Evolutionary conservation across 352 stramenopile genomes (phyloP).

Genomic region (Plasmopara viticola): DNA sequence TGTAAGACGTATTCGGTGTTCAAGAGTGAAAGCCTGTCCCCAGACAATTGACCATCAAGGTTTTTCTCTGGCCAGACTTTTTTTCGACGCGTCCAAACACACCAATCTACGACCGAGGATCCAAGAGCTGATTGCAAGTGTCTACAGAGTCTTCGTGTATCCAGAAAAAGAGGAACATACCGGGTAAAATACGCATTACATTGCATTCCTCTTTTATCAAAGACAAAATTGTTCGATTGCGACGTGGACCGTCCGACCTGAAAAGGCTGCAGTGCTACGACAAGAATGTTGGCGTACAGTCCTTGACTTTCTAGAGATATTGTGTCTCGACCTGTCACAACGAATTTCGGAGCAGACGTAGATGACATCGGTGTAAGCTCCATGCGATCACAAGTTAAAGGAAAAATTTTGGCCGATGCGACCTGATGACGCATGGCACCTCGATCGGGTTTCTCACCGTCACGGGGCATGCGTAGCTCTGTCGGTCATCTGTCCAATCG

Average conservation of each 20-base stretch:
- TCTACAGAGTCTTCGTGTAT: constrained; percentile 39
- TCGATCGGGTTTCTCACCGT: too few relatives aligned
- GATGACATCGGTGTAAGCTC: constrained; percentile 28
- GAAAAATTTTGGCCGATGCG: not conserved
- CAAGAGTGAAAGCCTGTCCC: constrained; percentile 29
- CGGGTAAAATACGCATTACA: constrained; percentile 28
- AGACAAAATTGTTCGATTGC: constrained; percentile 42
- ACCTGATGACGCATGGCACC: too few relatives aligned
- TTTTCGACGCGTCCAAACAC: constrained; percentile 27
- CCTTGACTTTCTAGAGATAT: constrained; percentile 17
- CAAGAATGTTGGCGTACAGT: constrained; percentile 43
- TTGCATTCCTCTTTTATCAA: constrained; percentile 42
- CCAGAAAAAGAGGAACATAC: constrained; percentile 24
- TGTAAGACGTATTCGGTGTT: constrained; percentile 32
- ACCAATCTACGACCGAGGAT: constrained; percentile 50
- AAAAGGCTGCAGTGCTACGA: constrained; percentile 40
- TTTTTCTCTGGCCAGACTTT: constrained; percentile 33
- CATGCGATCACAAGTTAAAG: constrained; percentile 14
- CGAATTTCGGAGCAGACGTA: constrained; percentile 12
- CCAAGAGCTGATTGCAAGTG: constrained; percentile 49
- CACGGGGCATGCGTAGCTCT: too few relatives aligned
- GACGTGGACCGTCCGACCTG: constrained; percentile 40
- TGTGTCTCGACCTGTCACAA: not conserved
- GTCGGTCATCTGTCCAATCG: too few relatives aligned
- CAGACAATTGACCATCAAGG: too few relatives aligned